phyloP scores from a whole-genome alignment of 1,139 yeast genomes.

The Suhomyces taliae region DNA sequence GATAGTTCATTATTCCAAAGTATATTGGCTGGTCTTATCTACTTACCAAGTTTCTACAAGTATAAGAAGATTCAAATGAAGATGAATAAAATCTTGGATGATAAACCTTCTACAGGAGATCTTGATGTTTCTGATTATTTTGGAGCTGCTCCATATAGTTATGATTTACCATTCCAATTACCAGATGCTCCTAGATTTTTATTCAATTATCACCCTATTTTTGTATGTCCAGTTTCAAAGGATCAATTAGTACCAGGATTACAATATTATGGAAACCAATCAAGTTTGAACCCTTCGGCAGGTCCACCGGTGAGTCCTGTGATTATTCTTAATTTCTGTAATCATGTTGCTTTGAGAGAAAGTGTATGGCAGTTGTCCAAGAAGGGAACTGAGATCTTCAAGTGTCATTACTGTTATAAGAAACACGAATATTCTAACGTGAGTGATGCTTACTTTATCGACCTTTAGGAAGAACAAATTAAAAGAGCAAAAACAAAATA shows the following conservation, averaged over 20 bases:
- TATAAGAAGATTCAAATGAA: constrained; percentile 51
- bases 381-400: constrained; percentile 43
- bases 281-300: constrained; percentile 8
- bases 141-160: constrained; percentile 25
- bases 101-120: constrained; percentile 1
- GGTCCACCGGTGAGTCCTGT: constrained; percentile 34
- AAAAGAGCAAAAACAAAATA: too few species aligned
- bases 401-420: constrained; percentile 52
- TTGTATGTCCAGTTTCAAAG: constrained; percentile 87
- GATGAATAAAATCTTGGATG: constrained; percentile 18
- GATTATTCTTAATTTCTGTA: constrained; percentile 45
- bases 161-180: constrained; percentile 46
- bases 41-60: constrained; percentile 72
- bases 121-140: background rate
- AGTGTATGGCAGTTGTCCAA: constrained; percentile 46
- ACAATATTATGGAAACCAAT: constrained; percentile 25
- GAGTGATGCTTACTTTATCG: constrained; percentile 46
- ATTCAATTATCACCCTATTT: constrained; percentile 73
- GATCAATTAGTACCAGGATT: constrained; percentile 57
- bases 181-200: constrained; percentile 43
- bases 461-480: constrained; percentile 21
- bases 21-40: constrained; percentile 66
- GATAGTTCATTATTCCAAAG: constrained; percentile 73
- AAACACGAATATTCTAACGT: constrained; percentile 45
- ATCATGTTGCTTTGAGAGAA: constrained; percentile 46